These are phyloP conservation scores for Polychytrium aggregatum DNA, from an alignment of 192 early-diverging fungal genomes.

Conservation along the genomic window DNA sequence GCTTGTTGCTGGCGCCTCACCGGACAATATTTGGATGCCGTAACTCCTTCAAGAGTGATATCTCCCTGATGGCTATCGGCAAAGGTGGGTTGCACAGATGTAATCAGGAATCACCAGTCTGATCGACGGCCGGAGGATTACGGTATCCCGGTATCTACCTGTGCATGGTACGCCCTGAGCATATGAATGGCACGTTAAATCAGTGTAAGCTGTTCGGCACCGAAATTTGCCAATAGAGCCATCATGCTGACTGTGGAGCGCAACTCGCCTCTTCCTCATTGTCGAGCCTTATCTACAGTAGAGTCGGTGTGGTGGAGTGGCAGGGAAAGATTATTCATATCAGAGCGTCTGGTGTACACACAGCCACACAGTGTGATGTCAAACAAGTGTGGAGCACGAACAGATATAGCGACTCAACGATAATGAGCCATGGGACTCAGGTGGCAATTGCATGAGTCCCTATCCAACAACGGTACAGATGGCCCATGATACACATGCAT, in stretches of 20 bases:
- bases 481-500: no score
- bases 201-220: no score
- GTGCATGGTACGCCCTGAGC: constrained; percentile 34
- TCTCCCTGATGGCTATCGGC: constrained; percentile 62
- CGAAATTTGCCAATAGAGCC: no score
- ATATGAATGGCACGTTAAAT: no score
- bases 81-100: constrained; percentile 9
- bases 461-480: no score
- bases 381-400: no score
- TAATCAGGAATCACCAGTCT: background rate
- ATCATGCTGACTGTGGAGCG: constrained; percentile 5
- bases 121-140: background rate
- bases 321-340: constrained; percentile 16
- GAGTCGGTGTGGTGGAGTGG: constrained; percentile 14
- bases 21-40: constrained; percentile 57
- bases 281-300: constrained; percentile 32
- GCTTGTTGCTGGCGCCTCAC: constrained; percentile 65
- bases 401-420: no score
- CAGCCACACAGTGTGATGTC: no score
- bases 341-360: constrained; percentile 32
- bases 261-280: constrained; percentile 29
- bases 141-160: constrained; percentile 8
- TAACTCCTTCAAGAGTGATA: constrained; percentile 70
- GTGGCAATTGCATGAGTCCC: no score
- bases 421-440: no score